A percentile compares a stretch with the other conserved stretches of the same genome.
These are phyloP conservation scores for Aaosphaeria pasadenensis DNA, from an alignment of 2,329 filamentous ascomycete species.

Conservation along the genomic window DNA sequence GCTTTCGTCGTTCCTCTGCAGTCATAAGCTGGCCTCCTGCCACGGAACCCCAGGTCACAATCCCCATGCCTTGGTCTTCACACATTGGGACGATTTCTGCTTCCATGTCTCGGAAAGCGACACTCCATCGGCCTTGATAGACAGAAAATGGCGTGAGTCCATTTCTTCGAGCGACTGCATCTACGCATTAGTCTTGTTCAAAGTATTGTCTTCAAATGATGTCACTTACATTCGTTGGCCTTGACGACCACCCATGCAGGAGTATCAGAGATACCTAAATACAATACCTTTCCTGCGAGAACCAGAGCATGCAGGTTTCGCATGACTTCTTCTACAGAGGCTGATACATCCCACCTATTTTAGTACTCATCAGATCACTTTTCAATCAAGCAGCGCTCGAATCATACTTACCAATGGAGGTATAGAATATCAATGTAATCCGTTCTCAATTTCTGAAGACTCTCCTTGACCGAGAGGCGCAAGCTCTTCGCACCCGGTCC, in stretches of 20 bases:
- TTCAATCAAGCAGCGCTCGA: neutral
- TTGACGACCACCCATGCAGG: conserved; percentile 35
- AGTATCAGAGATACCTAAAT: conserved; percentile 42
- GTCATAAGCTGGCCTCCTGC: conserved; percentile 40
- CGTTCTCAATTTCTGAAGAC: conserved; percentile 9
- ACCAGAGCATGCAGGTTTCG: conserved; percentile 37
- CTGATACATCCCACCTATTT: conserved; percentile 41
- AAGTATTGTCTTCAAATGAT: neutral
- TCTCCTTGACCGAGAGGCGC: conserved; percentile 7
- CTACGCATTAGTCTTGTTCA: neutral
- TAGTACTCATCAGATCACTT: neutral
- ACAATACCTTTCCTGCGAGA: conserved; percentile 38
- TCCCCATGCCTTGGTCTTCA: conserved; percentile 57
- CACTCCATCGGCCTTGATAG: conserved; percentile 39
- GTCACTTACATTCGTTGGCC: conserved; percentile 8
- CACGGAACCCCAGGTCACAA: conserved; percentile 48
- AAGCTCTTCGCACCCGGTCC: conserved; percentile 46
- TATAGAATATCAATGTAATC: conserved; percentile 58
- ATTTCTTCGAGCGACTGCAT: conserved; percentile 30
- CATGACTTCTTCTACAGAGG: conserved; percentile 41
- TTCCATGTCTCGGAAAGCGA: conserved; percentile 57
- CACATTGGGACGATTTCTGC: conserved; percentile 64
- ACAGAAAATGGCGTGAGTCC: conserved; percentile 33
- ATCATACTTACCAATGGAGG: conserved; percentile 34
- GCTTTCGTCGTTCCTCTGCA: conserved; percentile 34